phyloP scores from a whole-genome alignment of 2,329 filamentous ascomycete genomes.

The Diplodia mutila region DNA sequence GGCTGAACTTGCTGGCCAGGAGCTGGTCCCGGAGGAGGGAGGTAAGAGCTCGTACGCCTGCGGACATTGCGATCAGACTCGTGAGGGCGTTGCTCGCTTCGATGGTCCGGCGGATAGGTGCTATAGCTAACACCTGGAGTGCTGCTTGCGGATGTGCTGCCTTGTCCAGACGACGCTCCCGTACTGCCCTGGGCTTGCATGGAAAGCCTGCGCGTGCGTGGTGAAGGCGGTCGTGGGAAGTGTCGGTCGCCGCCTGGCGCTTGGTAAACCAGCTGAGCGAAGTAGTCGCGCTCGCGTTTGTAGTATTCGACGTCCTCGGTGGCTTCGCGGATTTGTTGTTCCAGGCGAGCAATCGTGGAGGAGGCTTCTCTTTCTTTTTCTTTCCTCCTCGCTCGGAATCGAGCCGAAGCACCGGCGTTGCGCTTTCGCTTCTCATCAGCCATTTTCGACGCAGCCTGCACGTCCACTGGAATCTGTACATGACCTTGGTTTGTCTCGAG shows the following conservation, averaged over 20 bases:
- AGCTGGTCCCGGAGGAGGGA: conserved; percentile 35
- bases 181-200: conserved; percentile 19
- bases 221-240: conserved; percentile 50
- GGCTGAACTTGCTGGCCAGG: conserved; percentile 30
- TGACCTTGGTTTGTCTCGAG: conserved; percentile 55
- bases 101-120: conserved; percentile 35
- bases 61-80: conserved; percentile 43
- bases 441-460: conserved; percentile 78
- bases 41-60: conserved; percentile 42
- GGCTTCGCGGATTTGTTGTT: conserved; percentile 70
- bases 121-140: conserved; percentile 30
- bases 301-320: conserved; percentile 74
- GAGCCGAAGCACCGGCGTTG: conserved; percentile 82
- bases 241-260: conserved; percentile 57
- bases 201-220: conserved; percentile 42
- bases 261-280: conserved; percentile 67
- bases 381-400: conserved; percentile 80
- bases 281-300: conserved; percentile 70
- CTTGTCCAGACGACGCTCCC: conserved; percentile 19
- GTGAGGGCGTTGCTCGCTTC: conserved; percentile 26
- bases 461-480: conserved; percentile 71
- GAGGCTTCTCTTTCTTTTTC: conserved; percentile 77
- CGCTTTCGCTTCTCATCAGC: conserved; percentile 84
- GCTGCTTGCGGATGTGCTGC: conserved; percentile 19
- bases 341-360: conserved; percentile 69